Conservation (phyloP, 1,284 basidiomycete species). For the Trichosporon asahii region DNA sequence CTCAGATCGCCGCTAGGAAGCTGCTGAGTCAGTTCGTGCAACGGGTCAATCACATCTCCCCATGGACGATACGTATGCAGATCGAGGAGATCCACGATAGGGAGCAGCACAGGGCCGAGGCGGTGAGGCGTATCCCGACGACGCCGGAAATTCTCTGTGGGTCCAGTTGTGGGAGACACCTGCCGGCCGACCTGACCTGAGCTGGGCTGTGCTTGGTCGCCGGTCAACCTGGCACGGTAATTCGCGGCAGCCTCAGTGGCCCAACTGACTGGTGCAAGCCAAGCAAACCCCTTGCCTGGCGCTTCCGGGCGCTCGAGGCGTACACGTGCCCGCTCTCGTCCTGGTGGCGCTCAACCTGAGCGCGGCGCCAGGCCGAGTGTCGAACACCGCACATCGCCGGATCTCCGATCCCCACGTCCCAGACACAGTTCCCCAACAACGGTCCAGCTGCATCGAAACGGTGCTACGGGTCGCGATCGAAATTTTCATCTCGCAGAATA, state of each 20-base stretch:
- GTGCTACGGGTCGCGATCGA: background rate
- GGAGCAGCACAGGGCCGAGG: too few species aligned
- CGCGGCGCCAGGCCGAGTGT: too few species aligned
- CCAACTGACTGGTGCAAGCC: background rate
- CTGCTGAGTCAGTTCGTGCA: background rate
- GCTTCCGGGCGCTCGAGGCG: too few species aligned
- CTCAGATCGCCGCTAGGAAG: too few species aligned
- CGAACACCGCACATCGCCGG: too few species aligned
- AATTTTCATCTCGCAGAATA: background rate
- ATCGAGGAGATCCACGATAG: too few species aligned
- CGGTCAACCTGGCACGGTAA: background rate
- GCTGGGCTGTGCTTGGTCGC: background rate
- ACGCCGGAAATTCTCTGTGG: background rate
- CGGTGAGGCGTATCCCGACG: background rate
- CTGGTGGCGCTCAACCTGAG: background rate
- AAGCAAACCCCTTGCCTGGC: too few species aligned
- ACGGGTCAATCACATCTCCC: too few species aligned
- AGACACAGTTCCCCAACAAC: background rate
- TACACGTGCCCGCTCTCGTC: too few species aligned
- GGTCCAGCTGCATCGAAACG: background rate
- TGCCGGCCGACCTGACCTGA: too few species aligned
- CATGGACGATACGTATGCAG: too few species aligned
- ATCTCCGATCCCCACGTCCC: background rate
- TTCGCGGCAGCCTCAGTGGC: background rate
- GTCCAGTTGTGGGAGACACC: too few species aligned